These are phyloP conservation scores for Ustanciosporium gigantosporum DNA, from an alignment of 1,284 basidiomycete species.

Conservation along the genomic window DNA sequence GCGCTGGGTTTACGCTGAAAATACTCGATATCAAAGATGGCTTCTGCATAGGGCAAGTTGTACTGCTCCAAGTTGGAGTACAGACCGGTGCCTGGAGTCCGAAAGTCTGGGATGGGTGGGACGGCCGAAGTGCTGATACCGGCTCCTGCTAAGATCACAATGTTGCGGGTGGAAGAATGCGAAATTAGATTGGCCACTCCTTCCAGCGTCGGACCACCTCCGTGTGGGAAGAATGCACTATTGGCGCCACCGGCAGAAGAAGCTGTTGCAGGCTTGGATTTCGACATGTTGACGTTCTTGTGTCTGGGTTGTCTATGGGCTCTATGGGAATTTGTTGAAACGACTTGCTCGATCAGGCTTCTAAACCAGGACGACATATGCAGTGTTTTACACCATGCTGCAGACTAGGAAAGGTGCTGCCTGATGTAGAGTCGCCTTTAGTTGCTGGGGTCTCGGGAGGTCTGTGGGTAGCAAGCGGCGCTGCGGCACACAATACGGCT, in stretches of 20 bases:
- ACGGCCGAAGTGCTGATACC: slow-evolving; percentile 66
- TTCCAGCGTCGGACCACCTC: slow-evolving; percentile 25
- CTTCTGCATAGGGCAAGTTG: slow-evolving; percentile 66
- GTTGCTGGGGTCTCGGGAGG: too few species aligned
- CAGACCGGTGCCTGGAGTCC: slow-evolving; percentile 65
- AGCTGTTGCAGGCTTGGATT: too few species aligned
- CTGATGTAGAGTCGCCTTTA: too few species aligned
- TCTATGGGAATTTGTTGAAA: too few species aligned
- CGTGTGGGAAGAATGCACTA: slow-evolving; percentile 22
- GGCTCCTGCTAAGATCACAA: slow-evolving; percentile 65
- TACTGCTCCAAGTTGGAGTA: slow-evolving; percentile 66
- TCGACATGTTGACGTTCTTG: neutral
- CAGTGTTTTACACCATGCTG: too few species aligned
- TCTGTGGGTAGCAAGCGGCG: too few species aligned
- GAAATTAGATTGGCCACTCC: slow-evolving; percentile 29
- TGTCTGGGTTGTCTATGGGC: too few species aligned
- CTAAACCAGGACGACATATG: too few species aligned
- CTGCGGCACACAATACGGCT: too few species aligned
- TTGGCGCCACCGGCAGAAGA: too few species aligned
- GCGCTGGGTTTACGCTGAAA: slow-evolving; percentile 61
- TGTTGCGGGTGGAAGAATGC: slow-evolving; percentile 45
- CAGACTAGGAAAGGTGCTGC: too few species aligned
- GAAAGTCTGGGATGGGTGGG: slow-evolving; percentile 61
- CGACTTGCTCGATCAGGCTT: too few species aligned
- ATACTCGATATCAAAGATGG: slow-evolving; percentile 66